Conservation (phyloP, 768 basidiomycete species). For the Trametes cingulata region DNA sequence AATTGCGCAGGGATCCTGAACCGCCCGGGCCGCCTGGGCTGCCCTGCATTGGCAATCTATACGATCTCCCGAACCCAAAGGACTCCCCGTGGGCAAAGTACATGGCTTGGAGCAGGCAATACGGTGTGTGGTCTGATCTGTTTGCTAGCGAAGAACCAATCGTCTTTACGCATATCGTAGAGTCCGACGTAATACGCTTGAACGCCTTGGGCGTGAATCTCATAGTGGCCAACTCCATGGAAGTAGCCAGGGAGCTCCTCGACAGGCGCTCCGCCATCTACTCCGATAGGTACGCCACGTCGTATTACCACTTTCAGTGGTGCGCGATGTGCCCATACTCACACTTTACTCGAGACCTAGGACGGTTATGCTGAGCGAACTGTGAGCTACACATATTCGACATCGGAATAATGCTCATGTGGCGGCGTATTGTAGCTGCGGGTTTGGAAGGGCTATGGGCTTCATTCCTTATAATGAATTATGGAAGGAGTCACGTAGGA, state of each 20-base stretch:
- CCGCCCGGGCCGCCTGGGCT: slow-evolving; percentile 10
- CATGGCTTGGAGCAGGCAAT: background rate
- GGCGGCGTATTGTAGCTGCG: background rate
- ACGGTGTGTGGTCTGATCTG: background rate
- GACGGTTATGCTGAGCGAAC: slow-evolving; percentile 8
- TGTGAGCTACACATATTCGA: background rate
- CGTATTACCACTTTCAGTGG: too few relatives aligned
- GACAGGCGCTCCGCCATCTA: slow-evolving; percentile 29
- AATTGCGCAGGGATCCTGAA: background rate
- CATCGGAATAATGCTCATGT: background rate
- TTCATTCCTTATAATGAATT: slow-evolving; percentile 1
- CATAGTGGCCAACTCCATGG: slow-evolving; percentile 31
- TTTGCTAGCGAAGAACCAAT: background rate
- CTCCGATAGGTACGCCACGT: slow-evolving; percentile 25
- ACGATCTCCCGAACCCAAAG: background rate
- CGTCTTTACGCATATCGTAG: background rate
- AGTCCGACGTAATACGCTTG: slow-evolving; percentile 13
- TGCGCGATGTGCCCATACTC: background rate
- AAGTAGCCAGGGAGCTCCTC: slow-evolving; percentile 28
- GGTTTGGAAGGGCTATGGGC: background rate
- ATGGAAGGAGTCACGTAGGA: slow-evolving; percentile 5
- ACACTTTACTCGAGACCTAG: background rate
- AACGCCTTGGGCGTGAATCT: slow-evolving; percentile 18
- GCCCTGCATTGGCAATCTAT: slow-evolving; percentile 7
- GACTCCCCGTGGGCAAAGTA: slow-evolving; percentile 2